Base-by-base conservation (phyloP, 352 stramenopile genomes). In the Aphanomyces cochlioides region DNA sequence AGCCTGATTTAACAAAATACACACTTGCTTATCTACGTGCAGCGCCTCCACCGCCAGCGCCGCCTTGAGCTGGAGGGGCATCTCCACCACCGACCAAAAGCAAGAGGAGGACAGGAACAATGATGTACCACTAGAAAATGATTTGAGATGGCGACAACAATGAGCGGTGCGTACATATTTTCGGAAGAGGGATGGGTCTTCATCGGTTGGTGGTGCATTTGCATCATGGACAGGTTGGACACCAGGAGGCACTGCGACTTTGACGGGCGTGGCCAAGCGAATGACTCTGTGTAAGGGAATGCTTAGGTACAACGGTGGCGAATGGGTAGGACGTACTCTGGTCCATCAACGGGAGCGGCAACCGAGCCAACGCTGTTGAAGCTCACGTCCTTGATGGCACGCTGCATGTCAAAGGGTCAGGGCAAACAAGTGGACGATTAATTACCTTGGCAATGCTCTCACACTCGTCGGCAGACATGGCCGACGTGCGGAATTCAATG, bases 401-500 rank as follows among this genome's bases (percentile, higher is more conserved):
- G 81, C 69, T 87, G 65, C 5, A 70, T 47, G 15, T 7, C 47
- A 45, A 64, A 57, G 2, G 19, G 37, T 36, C 3, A 3, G 13
- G 34, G 7, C n/a, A 40, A 57, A 0, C 17, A 59, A 39, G n/a
- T 2, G 21, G 15, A 37, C 7, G 47, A 28, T 28, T 38, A 43
- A 69, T 65, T 39, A 88, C 80, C 74, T 84, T 88, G 47, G 80
- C 68, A 71, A 85, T 82, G 67, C 84, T 79, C 36, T 66, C 56
- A 48, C 84, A 94, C 5, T 72, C 72, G 1, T 68, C 67, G 0
- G 74, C 56, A 13, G 69, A 58, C 56, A 90, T 45, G 63, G 82
- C 82, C 7, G 85, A 83, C 66, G 86, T 92, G 48, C 90, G 77
- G 73, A 90, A 94, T 68, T 94, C 86, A 50, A 94, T 90, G 34